Evolutionary conservation across 192 early-diverging fungal species (phyloP).

Genomic region (Phlyctochytrium bullatum): DNA sequence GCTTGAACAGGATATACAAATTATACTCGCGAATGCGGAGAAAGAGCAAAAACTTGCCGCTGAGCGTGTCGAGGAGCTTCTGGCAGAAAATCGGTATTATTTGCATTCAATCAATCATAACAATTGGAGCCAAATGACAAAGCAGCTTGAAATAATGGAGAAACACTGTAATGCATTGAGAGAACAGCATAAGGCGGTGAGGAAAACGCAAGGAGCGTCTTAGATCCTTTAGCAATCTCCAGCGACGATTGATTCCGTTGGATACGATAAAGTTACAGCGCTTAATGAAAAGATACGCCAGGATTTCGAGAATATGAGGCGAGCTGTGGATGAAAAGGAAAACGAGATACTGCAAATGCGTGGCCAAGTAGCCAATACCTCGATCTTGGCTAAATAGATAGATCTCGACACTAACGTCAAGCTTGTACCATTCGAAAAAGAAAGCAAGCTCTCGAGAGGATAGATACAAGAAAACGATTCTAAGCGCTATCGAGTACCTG

Average conservation of each 20-base stretch:
- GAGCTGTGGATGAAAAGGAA: constrained; percentile 16
- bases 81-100: not conserved
- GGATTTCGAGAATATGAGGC: constrained; percentile 10
- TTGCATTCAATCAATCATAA: not conserved
- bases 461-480: constrained; percentile 16
- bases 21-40: not conserved
- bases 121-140: not conserved
- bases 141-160: not conserved
- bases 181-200: not conserved
- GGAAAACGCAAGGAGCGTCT: too few relatives aligned
- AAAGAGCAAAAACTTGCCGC: not conserved
- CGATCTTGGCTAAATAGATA: not conserved
- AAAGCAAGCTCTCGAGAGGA: constrained; percentile 18
- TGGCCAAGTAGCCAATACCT: constrained; percentile 6
- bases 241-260: too few relatives aligned
- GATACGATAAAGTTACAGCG: not conserved
- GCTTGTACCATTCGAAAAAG: constrained; percentile 3
- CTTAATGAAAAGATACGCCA: constrained; percentile 12
- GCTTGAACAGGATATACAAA: not conserved
- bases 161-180: not conserved
- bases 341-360: constrained; percentile 3
- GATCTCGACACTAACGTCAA: not conserved
- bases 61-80: not conserved
- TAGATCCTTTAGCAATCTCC: too few relatives aligned
- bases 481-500: constrained; percentile 15